Conservation (phyloP, 129 eudicot species). For the Flaveria sonorensis region DNA sequence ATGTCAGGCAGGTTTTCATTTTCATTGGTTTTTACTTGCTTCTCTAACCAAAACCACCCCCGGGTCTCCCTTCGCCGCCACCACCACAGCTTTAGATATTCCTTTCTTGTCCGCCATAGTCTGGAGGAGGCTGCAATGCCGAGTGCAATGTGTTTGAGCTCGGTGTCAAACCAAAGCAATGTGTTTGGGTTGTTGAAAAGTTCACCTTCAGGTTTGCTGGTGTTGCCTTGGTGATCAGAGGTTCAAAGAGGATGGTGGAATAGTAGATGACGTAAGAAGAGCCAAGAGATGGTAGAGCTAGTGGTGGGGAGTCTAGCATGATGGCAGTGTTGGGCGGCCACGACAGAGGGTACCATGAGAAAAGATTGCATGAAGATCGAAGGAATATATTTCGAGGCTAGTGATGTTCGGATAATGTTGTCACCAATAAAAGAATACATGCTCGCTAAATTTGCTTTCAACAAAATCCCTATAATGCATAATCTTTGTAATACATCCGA, state of each 20-base stretch:
- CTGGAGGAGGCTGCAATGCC: conserved; percentile 62
- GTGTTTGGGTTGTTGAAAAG: background rate
- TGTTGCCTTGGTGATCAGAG: conserved; percentile 19
- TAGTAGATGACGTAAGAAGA: conserved; percentile 40
- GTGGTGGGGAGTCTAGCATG: conserved; percentile 29
- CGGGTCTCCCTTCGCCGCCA: conserved; percentile 45
- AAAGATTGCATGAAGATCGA: conserved; percentile 15
- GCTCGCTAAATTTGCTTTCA: conserved; percentile 25
- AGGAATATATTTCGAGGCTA: conserved; percentile 25
- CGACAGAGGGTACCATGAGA: conserved; percentile 26
- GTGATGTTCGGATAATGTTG: conserved; percentile 35
- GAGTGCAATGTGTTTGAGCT: conserved; percentile 49
- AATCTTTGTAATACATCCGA: too few relatives aligned
- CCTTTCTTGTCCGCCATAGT: conserved; percentile 52
- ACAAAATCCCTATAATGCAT: background rate
- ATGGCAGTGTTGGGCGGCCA: conserved; percentile 33
- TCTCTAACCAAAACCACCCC: conserved; percentile 67
- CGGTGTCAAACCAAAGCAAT: conserved; percentile 31
- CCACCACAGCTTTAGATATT: conserved; percentile 65
- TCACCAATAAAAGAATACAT: conserved; percentile 31
- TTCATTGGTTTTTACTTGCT: conserved; percentile 34
- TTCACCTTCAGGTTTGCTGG: conserved; percentile 19
- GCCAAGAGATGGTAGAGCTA: conserved; percentile 35
- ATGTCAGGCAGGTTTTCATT: conserved; percentile 47
- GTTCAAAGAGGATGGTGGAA: conserved; percentile 41